Conservation (phyloP, 2,329 filamentous ascomycete genomes). For the Trichoderma hamatum region DNA sequence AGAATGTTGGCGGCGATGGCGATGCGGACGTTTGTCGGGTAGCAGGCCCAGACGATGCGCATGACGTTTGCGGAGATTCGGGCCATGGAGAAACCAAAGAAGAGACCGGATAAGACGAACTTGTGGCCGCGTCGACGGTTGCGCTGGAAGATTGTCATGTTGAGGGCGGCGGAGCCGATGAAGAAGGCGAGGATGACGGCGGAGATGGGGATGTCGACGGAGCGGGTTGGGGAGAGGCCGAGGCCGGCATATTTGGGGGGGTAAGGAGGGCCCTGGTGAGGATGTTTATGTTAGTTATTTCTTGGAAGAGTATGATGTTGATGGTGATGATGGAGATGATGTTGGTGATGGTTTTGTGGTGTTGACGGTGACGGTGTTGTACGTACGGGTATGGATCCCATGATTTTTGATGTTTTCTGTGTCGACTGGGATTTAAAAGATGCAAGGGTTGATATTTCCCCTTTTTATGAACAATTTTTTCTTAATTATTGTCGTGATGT, state of each 20-base stretch:
- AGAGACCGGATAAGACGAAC: conserved; percentile 60
- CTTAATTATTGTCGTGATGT: neutral
- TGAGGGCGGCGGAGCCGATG: conserved; percentile 52
- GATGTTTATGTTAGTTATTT: neutral
- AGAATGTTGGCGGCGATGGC: conserved; percentile 68
- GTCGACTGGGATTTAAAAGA: neutral
- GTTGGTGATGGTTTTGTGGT: conserved; percentile 2
- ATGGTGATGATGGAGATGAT: neutral
- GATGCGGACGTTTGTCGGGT: conserved; percentile 45
- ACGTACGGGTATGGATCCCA: neutral
- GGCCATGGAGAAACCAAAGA: conserved; percentile 62
- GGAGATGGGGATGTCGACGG: conserved; percentile 66
- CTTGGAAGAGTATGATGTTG: neutral
- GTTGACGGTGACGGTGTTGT: neutral
- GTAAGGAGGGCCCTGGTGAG: conserved; percentile 42
- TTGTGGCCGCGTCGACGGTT: conserved; percentile 56
- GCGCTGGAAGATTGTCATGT: conserved; percentile 61
- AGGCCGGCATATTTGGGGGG: conserved; percentile 50
- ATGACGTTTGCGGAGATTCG: conserved; percentile 55
- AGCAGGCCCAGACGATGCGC: conserved; percentile 56
- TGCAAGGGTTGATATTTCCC: neutral
- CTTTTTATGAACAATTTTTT: neutral
- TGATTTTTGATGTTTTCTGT: neutral
- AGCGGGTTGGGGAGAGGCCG: conserved; percentile 60
- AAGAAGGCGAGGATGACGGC: conserved; percentile 65